Percentiles rank a stretch among this genome's conserved stretches.
Conservation (phyloP, 192 early-diverging fungal genomes). For the Coemansia sp. region DNA sequence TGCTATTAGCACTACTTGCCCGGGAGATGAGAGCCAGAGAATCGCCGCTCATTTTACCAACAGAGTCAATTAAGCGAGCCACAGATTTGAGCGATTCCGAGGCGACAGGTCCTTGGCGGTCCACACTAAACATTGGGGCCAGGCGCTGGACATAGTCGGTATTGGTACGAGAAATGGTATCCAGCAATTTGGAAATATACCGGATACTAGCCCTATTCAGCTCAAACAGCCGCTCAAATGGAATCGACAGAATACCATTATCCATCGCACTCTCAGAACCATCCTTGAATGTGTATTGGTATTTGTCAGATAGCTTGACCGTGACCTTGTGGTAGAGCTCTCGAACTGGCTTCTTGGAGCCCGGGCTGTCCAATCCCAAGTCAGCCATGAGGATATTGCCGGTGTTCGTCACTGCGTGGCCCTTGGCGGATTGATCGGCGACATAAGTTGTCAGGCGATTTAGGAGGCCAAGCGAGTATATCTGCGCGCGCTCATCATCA, state of each 20-base stretch:
- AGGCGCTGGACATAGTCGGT: not conserved
- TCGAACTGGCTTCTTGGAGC: constrained; percentile 11
- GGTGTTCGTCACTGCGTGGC: not conserved
- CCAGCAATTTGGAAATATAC: constrained; percentile 30
- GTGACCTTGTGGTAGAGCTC: constrained; percentile 15
- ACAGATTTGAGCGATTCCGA: constrained; percentile 10
- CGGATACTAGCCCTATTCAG: constrained; percentile 16
- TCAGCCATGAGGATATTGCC: constrained; percentile 16
- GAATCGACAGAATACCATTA: constrained; percentile 21
- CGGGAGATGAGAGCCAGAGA: not conserved
- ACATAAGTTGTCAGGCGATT: constrained; percentile 12
- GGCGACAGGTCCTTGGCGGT: constrained; percentile 1
- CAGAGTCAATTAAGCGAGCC: constrained; percentile 3
- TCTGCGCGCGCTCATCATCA: constrained; percentile 8
- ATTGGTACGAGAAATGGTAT: constrained; percentile 9
- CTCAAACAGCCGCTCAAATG: constrained; percentile 34
- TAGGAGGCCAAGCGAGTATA: constrained; percentile 15
- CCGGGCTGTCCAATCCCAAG: constrained; percentile 15
- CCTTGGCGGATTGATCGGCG: not conserved
- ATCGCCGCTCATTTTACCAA: constrained; percentile 14
- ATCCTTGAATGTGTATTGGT: constrained; percentile 5
- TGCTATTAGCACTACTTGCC: constrained; percentile 7
- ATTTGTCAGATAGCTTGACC: constrained; percentile 13
- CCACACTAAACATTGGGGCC: constrained; percentile 34
- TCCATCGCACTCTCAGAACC: not conserved